Evolutionary conservation across 805 yeast genomes (phyloP), one percentile per base, ranked within the genome.

Genomic region (Zygosaccharomyces rouxii): DNA sequence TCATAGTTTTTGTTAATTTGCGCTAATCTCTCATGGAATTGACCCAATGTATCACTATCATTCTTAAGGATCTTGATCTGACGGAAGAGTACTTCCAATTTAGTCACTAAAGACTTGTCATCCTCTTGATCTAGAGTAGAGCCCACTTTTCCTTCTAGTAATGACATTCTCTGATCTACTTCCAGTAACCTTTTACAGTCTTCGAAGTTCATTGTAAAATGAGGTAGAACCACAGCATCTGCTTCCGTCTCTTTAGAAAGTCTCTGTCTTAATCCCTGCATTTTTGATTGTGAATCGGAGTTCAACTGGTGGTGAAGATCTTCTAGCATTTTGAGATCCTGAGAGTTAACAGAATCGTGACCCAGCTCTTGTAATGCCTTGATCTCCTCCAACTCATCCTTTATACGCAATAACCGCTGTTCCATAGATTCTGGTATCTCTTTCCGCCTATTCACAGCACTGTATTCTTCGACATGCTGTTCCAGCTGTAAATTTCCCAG

Each of bases 61-160:
- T 59, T 54, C 19, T 62, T 47, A 4, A 69, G 30, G 1, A 69
- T 54, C 33, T 59, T 57, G 28, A 63, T 50, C 39, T 60, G 62
- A 26, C 69, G 50, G 46, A 58, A 62, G 0, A 69, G 45, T 13
- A 61, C 64, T 38, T 69, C 66, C 5, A 69, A 53, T 7, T 55
- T 55, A 7, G 64, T 46, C 11, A 57, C 62, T 3, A 66, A 26
- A 1, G 48, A 41, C 29, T 42, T 5, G 59, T 54, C n/a, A 37
- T 47, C n/a, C 13, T 31, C 41, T 28, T 33, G 21, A 31, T 33
- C 25, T 21, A 46, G 14, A 7, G 35, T 29, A 6, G n/a, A 28
- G 7, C 57, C 56, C 4, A 62, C 43, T 4, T 47, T 33, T 3
- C 49, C 50, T 25, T 59, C 63, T 13, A 68, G 31, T n/a, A 50